phyloP scores from a whole-genome alignment of 805 yeast genomes.

The Pichia scutulata region DNA sequence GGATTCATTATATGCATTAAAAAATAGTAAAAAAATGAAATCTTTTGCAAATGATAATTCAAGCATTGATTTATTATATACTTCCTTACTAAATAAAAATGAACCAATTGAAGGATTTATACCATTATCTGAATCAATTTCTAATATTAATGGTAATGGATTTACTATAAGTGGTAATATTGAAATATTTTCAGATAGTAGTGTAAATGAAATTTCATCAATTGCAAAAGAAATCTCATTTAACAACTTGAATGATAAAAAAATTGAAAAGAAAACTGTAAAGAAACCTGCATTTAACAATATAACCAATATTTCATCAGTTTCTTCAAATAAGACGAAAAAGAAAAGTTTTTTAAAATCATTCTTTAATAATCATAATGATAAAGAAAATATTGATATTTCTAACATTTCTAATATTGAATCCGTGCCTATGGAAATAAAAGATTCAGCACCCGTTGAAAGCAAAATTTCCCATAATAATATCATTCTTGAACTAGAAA shows the following conservation, averaged over 20 bases:
- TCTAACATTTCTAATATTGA: not conserved
- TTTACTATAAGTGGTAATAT: slow-evolving; percentile 44
- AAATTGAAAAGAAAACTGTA: not conserved
- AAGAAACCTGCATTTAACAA: not conserved
- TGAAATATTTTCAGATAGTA: slow-evolving; percentile 41
- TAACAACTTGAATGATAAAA: slow-evolving; percentile 24
- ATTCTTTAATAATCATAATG: slow-evolving; percentile 1
- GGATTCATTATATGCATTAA: slow-evolving; percentile 28
- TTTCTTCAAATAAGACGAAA: not conserved
- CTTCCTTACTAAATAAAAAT: slow-evolving; percentile 19
- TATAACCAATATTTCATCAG: slow-evolving; percentile 6
- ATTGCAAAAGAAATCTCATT: slow-evolving; percentile 47
- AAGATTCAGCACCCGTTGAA: not conserved
- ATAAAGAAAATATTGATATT: slow-evolving; percentile 1
- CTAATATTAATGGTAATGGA: slow-evolving; percentile 25
- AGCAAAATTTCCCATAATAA: not conserved
- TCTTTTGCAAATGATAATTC: not conserved
- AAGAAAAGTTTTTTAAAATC: slow-evolving; percentile 10
- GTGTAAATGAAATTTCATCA: slow-evolving; percentile 43
- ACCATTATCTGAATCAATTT: slow-evolving; percentile 13
- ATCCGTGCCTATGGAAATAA: not conserved
- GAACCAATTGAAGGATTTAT: slow-evolving; percentile 30
- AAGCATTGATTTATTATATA: slow-evolving; percentile 20
- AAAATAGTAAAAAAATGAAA: not conserved
- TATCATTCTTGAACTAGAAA: slow-evolving; percentile 7